Evolutionary conservation across 345 rosid species (phyloP), one percentile per base, ranked within the genome.

Genomic region (Nasturtium officinale): DNA sequence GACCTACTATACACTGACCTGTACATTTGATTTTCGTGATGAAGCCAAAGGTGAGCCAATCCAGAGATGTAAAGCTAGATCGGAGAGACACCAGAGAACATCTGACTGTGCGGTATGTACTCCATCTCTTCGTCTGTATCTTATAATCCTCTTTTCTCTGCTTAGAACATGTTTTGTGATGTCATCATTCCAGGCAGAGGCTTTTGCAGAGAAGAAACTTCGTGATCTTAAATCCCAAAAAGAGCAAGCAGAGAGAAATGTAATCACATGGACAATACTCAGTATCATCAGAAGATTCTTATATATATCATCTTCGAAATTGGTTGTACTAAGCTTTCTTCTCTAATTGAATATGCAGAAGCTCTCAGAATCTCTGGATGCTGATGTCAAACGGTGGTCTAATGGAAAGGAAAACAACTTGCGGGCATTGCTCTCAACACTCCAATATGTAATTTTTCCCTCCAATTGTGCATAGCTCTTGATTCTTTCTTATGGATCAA

Each of bases 201-300:
- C 93, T 77, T 96, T 94, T 61, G 93, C 89, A 53, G 98, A 94
- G 89, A 94, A 91, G 90, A 94, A 88, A 58, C 83, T 77, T 84
- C 90, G 84, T 4, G 98, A 94, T 78, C 87, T 84, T 69, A 87
- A 87, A 74, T 89, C 82, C 62, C 91, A 88, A 80, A 87, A 86
- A 77, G 98, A 91, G 82, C 97, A 94, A 73, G 86, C 92, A 15
- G 96, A 91, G 80, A 88, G 86, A 91, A 87, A 89, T 86, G 98
- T 94, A 85, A 85, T 26, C 52, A 71, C 63, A 77, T 64, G 51
- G 33, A 66, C 65, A 47, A 16, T 48, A 8, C 60, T 57, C 58
- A n/a, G 17, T 46, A 63, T 53, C 57, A 21, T 75, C 63, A 30
- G 45, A 54, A 35, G 32, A 16, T 52, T 30, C 9, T 58, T 11